Evolutionary conservation across 2,329 filamentous ascomycete genomes (phyloP), one percentile per base, ranked within the genome.

Genomic region (Alternaria gaisen): DNA sequence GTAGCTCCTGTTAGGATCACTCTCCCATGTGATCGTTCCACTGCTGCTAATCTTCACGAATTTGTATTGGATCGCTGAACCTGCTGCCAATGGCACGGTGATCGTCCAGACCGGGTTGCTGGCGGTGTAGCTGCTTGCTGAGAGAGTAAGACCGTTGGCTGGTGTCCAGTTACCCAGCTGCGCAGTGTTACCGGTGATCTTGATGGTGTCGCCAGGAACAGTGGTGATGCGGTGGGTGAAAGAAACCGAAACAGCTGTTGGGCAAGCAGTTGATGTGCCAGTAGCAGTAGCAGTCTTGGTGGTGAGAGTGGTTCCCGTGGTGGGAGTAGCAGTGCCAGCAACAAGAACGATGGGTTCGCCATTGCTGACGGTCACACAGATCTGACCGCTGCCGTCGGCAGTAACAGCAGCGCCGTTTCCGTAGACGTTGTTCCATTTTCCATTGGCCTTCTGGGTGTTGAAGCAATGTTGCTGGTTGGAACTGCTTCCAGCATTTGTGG

Each of bases 161-260:
- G 81, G 53, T 16, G 80, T 72, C 82, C 83, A 85, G 24, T 61
- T 70, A 0, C 83, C 83, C 0, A 85, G 74, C 51, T 83, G 80
- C 2, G 75, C 62, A 1, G 76, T 78, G 66, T 79, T 81, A 36
- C 84, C 84, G 0, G 78, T 68, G 4, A 85, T 72, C 50, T 80
- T 81, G 38, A 86, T 70, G 30, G 82, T 83, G 59, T 86, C 83
- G 20, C 84, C 84, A 46, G 72, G 81, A 44, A 80, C 81, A 1
- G 83, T 86, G 1, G 73, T 72, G 5, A 83, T 80, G 53, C 82
- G 80, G 14, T 84, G 77, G 28, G 78, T 75, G 70, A 86, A 85
- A 5, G 75, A 73, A 1, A 85, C 79, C 0, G 73, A 64, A 6
- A 78, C 72, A 1, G 72, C 36, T 1, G 70, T 66, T 2, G 75